phyloP scores from a whole-genome alignment of 2,329 filamentous ascomycete genomes.

The Thelonectria discophora region DNA sequence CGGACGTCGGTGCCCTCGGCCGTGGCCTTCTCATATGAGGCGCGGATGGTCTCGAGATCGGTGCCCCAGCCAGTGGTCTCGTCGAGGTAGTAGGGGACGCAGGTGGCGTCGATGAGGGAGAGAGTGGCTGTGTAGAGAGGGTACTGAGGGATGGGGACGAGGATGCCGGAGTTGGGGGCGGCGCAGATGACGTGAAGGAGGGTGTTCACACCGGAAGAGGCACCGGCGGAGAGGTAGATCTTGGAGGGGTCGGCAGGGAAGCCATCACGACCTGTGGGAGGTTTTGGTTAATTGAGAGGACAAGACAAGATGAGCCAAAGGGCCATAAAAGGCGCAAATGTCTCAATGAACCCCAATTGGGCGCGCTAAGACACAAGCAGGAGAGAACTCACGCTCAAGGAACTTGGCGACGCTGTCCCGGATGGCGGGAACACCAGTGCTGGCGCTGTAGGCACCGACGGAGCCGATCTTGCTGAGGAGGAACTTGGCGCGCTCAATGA shows the following conservation, averaged over 20 bases:
- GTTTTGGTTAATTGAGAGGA: slow-evolving; percentile 21
- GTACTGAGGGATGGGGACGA: slow-evolving; percentile 97
- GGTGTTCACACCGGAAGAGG: slow-evolving; percentile 94
- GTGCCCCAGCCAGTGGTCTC: slow-evolving; percentile 90
- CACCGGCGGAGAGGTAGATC: slow-evolving; percentile 91
- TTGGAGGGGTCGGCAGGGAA: slow-evolving; percentile 81
- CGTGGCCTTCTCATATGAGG: slow-evolving; percentile 77
- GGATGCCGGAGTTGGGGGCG: slow-evolving; percentile 77
- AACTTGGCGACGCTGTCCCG: slow-evolving; percentile 91
- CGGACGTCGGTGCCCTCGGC: slow-evolving; percentile 84
- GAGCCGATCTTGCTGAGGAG: slow-evolving; percentile 86
- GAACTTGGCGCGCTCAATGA: slow-evolving; percentile 82
- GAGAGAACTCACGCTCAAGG: slow-evolving; percentile 74
- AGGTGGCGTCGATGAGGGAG: slow-evolving; percentile 81
- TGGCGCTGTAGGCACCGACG: slow-evolving; percentile 96
- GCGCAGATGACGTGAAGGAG: slow-evolving; percentile 90
- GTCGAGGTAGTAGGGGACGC: slow-evolving; percentile 93
- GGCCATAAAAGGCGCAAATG: neutral
- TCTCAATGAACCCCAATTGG: neutral
- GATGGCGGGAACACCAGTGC: slow-evolving; percentile 86
- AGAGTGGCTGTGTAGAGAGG: slow-evolving; percentile 96
- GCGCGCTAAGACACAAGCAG: neutral
- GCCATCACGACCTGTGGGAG: slow-evolving; percentile 77
- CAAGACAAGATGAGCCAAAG: neutral
- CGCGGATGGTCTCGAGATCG: slow-evolving; percentile 79